Evolutionary conservation across 164 flowering plant genomes (phyloP), one percentile per base, ranked within the genome.

Genomic region (Buxus sempervirens): DNA sequence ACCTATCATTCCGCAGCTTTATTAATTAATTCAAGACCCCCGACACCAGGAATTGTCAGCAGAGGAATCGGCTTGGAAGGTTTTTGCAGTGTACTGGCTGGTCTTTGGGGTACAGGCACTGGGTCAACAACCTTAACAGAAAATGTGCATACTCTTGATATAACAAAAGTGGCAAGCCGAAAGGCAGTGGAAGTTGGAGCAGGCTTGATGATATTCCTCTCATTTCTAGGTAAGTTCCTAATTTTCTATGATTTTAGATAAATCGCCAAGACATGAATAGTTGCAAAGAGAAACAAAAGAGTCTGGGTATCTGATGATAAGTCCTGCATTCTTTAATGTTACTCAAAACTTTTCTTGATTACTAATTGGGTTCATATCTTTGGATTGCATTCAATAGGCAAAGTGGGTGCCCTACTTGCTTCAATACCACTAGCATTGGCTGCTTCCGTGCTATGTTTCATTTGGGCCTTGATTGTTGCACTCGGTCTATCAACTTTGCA

Each of bases 61-160:
- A 83, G 98, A 82, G 97, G 96, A 64, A 87, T 91, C 64, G 96
- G 90, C 20, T 59, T 94, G 77, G 98, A 94, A 83, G 98, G 98
- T 24, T 80, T 87, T 62, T 88, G 96, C 71, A 94, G 98, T 68
- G 42, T 89, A 38, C 74, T 94, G 60, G 97, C 96, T 53, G 97
- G 97, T 62, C 81, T 94, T 63, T 94, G 96, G 97, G 98, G 98
- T 56, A 77, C 96, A 0, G 97, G 96, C 9, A 86, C 93, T 60
- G 96, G 96, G 15, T 84, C 97, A 64, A 86, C 96, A 54, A 90
- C 96, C 16, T 78, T 94, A 82, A 90, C 89, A 15, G 97, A 94
- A 77, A 94, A 90, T 61, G 71, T 85, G 24, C 90, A 91, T 61
- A 91, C 97, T 14, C 84, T 91, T 64, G 72, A 77, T 53, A 68